Evolutionary conservation across 2,329 filamentous ascomycete genomes (phyloP).

Genomic region (Xylariomycetidae sp.): DNA sequence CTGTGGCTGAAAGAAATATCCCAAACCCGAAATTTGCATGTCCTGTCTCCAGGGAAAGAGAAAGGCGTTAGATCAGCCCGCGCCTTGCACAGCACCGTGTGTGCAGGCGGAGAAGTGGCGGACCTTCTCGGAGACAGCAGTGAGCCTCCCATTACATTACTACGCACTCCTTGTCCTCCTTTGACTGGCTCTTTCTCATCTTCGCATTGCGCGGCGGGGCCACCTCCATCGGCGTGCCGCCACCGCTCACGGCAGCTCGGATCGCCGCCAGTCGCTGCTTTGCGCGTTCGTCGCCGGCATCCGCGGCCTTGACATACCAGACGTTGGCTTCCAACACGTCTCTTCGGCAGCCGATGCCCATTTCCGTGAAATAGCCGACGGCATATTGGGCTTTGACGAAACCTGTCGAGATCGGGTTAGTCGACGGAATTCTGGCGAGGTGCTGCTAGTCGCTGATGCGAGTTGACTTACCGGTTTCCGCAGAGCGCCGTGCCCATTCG

Average conservation of each 20-base stretch:
- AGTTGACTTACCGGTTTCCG: conserved; percentile 66
- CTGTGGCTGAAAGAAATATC: too few relatives aligned
- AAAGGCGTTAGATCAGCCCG: too few relatives aligned
- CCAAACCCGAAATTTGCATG: too few relatives aligned
- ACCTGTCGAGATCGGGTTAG: conserved; percentile 37
- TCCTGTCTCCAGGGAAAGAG: too few relatives aligned
- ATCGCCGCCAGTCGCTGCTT: conserved; percentile 84
- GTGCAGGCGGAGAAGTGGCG: too few relatives aligned
- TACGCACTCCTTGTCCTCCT: conserved; percentile 47
- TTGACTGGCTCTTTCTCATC: conserved; percentile 38
- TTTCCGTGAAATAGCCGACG: conserved; percentile 94
- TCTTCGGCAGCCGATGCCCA: conserved; percentile 91
- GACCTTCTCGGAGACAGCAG: too few relatives aligned
- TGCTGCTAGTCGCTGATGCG: not conserved
- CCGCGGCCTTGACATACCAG: conserved; percentile 95
- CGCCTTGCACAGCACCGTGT: too few relatives aligned
- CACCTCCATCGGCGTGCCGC: conserved; percentile 51
- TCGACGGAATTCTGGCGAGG: not conserved
- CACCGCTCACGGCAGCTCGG: conserved; percentile 64
- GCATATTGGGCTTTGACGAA: conserved; percentile 81
- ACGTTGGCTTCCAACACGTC: conserved; percentile 96
- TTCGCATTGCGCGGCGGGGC: conserved; percentile 46
- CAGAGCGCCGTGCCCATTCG: conserved; percentile 87
- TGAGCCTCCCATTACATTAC: conserved; percentile 43
- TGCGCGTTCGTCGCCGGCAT: conserved; percentile 83